Evolutionary conservation across 2,329 filamentous ascomycete species (phyloP).

Genomic region (Epichloe brachyelytri): DNA sequence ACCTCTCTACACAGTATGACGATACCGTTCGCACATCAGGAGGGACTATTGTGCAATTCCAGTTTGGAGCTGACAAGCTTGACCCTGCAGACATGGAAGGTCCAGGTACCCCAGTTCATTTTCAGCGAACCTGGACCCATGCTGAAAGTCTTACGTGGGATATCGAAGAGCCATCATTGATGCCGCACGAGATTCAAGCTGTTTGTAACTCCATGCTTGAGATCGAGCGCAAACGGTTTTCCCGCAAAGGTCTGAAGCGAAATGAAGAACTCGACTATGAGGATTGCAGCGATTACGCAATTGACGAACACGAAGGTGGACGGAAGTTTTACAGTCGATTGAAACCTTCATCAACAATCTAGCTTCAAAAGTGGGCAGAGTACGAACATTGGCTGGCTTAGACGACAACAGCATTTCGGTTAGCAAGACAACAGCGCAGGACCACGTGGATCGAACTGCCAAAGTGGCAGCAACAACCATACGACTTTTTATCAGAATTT

Average conservation of each 20-base stretch:
- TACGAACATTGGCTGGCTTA: constrained; percentile 38
- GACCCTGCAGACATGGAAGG: constrained; percentile 98
- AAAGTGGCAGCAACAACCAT: constrained; percentile 72
- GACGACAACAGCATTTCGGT: constrained; percentile 16
- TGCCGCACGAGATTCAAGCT: constrained; percentile 58
- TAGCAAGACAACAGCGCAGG: constrained; percentile 14
- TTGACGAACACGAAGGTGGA: constrained; percentile 72
- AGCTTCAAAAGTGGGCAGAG: constrained; percentile 46
- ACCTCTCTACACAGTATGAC: constrained; percentile 87
- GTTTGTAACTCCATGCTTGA: constrained; percentile 57
- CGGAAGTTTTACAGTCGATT: constrained; percentile 71
- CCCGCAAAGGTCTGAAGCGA: constrained; percentile 42
- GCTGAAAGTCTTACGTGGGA: constrained; percentile 63
- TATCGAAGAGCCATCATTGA: constrained; percentile 60
- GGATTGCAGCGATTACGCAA: constrained; percentile 53
- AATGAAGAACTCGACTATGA: constrained; percentile 53
- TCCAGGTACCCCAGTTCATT: constrained; percentile 80
- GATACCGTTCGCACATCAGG: constrained; percentile 87
- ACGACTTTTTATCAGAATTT: constrained; percentile 63
- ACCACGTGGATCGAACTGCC: constrained; percentile 55
- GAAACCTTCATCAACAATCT: constrained; percentile 54
- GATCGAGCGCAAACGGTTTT: constrained; percentile 52
- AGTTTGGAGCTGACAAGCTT: constrained; percentile 89
- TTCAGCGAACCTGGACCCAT: constrained; percentile 82
- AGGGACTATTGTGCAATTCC: constrained; percentile 85